Conservation (phyloP, 2,329 filamentous ascomycete species). For the Leptoxyphium fumago region DNA sequence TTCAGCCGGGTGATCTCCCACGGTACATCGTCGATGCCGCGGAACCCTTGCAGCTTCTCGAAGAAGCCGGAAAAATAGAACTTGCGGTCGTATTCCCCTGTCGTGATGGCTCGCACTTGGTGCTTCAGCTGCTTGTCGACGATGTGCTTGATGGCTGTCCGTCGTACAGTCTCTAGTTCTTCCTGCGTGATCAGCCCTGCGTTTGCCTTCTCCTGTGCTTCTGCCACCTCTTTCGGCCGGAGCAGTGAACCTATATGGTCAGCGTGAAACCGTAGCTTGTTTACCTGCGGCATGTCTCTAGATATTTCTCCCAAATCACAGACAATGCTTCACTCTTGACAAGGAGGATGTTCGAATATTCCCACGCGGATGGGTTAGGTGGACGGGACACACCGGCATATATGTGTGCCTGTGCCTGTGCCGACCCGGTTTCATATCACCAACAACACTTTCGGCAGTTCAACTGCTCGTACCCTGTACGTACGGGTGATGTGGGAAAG, state of each 20-base stretch:
- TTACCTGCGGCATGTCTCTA: conserved; percentile 12
- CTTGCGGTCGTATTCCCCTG: conserved; percentile 48
- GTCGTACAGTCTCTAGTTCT: conserved; percentile 48
- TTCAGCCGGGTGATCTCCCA: conserved; percentile 22
- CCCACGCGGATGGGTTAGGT: too few relatives aligned
- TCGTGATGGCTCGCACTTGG: conserved; percentile 49
- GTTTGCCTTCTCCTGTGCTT: conserved; percentile 42
- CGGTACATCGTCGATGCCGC: conserved; percentile 22
- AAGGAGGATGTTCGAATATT: too few relatives aligned
- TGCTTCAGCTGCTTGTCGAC: conserved; percentile 50
- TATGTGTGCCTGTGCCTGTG: too few relatives aligned
- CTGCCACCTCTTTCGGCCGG: conserved; percentile 46
- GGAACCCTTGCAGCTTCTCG: conserved; percentile 24
- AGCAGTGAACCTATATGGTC: conserved; percentile 62
- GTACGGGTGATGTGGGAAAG: too few relatives aligned
- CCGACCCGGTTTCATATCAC: too few relatives aligned
- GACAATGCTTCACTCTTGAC: too few relatives aligned
- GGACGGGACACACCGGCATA: too few relatives aligned
- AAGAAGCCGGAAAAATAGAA: conserved; percentile 26
- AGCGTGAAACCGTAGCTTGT: conserved; percentile 49
- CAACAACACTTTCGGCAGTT: too few relatives aligned
- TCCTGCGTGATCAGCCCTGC: conserved; percentile 39
- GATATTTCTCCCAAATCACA: neutral
- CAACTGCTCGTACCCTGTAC: too few relatives aligned
- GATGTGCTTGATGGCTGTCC: conserved; percentile 49